Evolutionary conservation across 495 filamentous ascomycete species (phyloP).

Genomic region (Daldinia vernicosa): DNA sequence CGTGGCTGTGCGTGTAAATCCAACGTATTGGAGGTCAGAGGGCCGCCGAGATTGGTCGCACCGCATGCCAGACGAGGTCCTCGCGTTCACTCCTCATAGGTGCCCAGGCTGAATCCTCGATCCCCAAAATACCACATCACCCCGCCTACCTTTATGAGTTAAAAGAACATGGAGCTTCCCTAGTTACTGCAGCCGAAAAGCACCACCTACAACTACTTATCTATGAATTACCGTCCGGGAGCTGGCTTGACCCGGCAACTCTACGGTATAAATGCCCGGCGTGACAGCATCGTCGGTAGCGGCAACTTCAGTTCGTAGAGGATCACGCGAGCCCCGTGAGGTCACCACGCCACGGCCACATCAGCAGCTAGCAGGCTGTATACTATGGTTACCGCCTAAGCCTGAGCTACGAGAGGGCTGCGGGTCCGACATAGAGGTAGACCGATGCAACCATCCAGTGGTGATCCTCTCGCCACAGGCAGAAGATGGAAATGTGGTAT

Average conservation of each 20-base stretch:
- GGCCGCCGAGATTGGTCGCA: constrained; percentile 34
- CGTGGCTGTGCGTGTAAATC: constrained; percentile 35
- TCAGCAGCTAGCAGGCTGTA: constrained; percentile 36
- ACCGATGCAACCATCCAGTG: constrained; percentile 43
- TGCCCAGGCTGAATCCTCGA: constrained; percentile 30
- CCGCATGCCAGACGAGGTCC: constrained; percentile 15
- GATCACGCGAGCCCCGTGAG: constrained; percentile 18
- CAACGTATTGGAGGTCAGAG: constrained; percentile 22
- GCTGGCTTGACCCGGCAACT: background rate
- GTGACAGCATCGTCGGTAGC: constrained; percentile 24
- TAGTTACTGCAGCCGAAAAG: background rate
- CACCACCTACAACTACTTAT: constrained; percentile 11
- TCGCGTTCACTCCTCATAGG: constrained; percentile 36
- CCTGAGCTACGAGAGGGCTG: constrained; percentile 10
- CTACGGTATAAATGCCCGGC: constrained; percentile 22
- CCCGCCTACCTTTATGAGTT: constrained; percentile 17
- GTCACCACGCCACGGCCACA: background rate
- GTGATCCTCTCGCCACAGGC: constrained; percentile 39
- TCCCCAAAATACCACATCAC: constrained; percentile 38
- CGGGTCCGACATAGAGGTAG: constrained; percentile 36
- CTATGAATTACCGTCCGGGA: background rate
- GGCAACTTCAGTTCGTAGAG: constrained; percentile 18
- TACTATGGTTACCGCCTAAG: constrained; percentile 42
- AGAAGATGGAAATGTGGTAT: constrained; percentile 28
- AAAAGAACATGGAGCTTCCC: constrained; percentile 7